phyloP scores from a whole-genome alignment of 345 rosid species.

The Eucalyptus urophylla region DNA sequence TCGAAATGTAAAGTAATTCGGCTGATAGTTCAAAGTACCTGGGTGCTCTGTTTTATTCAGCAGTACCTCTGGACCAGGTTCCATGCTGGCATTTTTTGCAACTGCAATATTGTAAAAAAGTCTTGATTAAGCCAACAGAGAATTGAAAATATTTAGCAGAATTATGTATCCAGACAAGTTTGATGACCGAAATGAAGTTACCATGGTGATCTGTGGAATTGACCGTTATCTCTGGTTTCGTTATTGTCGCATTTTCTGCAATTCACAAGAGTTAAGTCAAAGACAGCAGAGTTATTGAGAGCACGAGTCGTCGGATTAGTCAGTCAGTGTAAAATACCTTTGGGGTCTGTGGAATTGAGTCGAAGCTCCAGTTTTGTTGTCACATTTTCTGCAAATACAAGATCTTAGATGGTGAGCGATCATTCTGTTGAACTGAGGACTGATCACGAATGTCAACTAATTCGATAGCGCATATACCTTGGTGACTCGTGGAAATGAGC shows the following conservation, averaged over 20 bases:
- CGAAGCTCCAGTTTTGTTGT: not conserved
- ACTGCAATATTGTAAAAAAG: not conserved
- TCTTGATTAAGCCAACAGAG: not conserved
- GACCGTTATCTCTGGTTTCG: not conserved
- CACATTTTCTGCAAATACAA: not conserved
- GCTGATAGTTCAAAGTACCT: not conserved
- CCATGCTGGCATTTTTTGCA: not conserved
- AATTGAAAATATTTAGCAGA: not conserved
- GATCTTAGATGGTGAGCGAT: not conserved
- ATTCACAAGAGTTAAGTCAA: not conserved
- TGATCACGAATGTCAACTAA: not conserved
- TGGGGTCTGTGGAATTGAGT: not conserved
- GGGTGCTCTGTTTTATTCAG: not conserved
- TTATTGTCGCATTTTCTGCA: not conserved
- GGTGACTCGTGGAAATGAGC: not conserved
- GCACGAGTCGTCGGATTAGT: not conserved
- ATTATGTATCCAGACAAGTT: not conserved
- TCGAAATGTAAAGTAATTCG: not conserved
- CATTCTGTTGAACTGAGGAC: not conserved
- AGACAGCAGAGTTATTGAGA: not conserved
- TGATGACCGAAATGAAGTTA: not conserved
- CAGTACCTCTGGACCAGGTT: not conserved
- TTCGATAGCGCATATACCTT: not conserved
- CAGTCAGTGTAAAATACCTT: not conserved
- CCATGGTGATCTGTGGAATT: not conserved